These are phyloP conservation scores for Didymella lethalis DNA, from an alignment of 2,329 filamentous ascomycete species.

Conservation along the genomic window DNA sequence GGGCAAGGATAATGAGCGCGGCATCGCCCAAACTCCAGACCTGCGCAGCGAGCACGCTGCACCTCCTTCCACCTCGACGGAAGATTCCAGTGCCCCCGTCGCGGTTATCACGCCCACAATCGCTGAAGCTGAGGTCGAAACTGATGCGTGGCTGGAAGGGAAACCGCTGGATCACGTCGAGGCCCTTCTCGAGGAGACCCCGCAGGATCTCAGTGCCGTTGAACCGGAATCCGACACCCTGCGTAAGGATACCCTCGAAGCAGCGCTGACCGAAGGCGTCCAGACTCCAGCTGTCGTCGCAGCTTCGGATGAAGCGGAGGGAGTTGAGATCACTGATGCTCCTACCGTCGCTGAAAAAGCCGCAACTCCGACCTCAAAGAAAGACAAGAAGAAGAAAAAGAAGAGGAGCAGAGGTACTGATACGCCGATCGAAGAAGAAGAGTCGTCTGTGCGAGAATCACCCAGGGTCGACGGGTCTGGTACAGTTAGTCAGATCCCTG, in stretches of 20 bases:
- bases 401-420: constrained; percentile 29
- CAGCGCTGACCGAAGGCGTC: background rate
- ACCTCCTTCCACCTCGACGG: background rate
- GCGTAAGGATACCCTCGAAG: background rate
- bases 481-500: background rate
- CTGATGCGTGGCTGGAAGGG: constrained; percentile 12
- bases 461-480: background rate
- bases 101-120: background rate
- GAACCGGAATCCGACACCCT: background rate
- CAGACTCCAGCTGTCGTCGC: background rate
- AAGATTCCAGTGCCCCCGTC: background rate
- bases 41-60: constrained; percentile 8
- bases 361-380: constrained; percentile 23
- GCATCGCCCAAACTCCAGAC: constrained; percentile 16
- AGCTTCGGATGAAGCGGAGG: background rate
- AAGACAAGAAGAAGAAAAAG: constrained; percentile 35
- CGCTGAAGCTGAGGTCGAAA: constrained; percentile 5
- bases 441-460: background rate
- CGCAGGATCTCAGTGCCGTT: background rate
- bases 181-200: constrained; percentile 13
- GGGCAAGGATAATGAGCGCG: constrained; percentile 29
- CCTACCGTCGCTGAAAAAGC: constrained; percentile 27
- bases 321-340: background rate
- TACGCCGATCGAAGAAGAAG: constrained; percentile 18
- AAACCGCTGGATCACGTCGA: constrained; percentile 6